These are phyloP conservation scores for Cercospora berteroae DNA, from an alignment of 2,329 filamentous ascomycete species.

Conservation along the genomic window DNA sequence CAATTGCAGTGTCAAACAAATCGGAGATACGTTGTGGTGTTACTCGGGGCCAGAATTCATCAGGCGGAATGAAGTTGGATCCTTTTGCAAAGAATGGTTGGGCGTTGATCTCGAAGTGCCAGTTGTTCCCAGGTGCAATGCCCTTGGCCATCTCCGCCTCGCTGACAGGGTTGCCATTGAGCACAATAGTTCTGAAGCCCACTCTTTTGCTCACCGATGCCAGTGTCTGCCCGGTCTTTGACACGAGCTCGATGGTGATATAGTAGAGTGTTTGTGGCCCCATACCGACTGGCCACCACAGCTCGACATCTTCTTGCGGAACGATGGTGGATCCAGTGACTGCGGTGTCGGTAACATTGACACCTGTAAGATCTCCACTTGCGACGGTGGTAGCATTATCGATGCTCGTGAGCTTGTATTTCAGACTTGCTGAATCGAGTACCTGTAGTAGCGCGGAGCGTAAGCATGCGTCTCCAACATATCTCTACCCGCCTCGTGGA, in stretches of 20 bases:
- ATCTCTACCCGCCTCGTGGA: too few relatives aligned
- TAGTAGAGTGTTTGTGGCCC: slow-evolving; percentile 60
- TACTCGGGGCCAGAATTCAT: slow-evolving; percentile 62
- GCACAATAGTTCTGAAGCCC: slow-evolving; percentile 62
- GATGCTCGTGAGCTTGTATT: slow-evolving; percentile 49
- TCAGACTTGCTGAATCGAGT: slow-evolving; percentile 46
- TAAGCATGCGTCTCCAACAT: background rate
- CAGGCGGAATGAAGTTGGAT: slow-evolving; percentile 62
- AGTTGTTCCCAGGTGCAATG: slow-evolving; percentile 57
- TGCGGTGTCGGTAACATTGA: slow-evolving; percentile 43
- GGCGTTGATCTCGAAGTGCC: slow-evolving; percentile 67
- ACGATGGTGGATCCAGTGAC: slow-evolving; percentile 53
- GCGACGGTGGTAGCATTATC: slow-evolving; percentile 45
- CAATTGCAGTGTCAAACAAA: slow-evolving; percentile 55
- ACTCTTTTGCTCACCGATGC: slow-evolving; percentile 53
- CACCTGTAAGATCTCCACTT: slow-evolving; percentile 41
- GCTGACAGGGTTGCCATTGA: slow-evolving; percentile 57
- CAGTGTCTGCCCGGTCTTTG: slow-evolving; percentile 39
- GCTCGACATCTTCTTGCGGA: slow-evolving; percentile 46
- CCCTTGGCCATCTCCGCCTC: slow-evolving; percentile 54
- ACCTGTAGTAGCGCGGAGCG: slow-evolving; percentile 24
- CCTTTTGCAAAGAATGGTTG: slow-evolving; percentile 64
- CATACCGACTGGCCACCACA: slow-evolving; percentile 62
- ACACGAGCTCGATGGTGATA: slow-evolving; percentile 51
- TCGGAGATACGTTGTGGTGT: slow-evolving; percentile 52